Evolutionary conservation across 495 filamentous ascomycete species (phyloP).

Genomic region (Penicillium nucicola): DNA sequence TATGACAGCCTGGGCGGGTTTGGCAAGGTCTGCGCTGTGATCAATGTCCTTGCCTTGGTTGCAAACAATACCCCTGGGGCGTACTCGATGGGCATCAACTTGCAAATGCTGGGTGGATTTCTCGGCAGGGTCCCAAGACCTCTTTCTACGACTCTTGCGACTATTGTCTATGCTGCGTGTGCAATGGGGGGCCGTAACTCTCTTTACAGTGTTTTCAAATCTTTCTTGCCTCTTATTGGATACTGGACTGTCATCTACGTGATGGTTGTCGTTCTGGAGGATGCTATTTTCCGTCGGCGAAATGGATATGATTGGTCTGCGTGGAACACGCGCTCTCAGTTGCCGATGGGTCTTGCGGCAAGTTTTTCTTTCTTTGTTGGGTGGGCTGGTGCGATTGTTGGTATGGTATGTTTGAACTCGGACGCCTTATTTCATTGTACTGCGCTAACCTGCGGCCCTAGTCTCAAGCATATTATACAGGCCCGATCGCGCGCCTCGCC

Average conservation of each 20-base stretch:
- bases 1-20: conserved; percentile 61
- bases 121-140: conserved; percentile 67
- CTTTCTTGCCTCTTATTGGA: conserved; percentile 48
- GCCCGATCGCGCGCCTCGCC: conserved; percentile 39
- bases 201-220: conserved; percentile 45
- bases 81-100: conserved; percentile 70
- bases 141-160: conserved; percentile 52
- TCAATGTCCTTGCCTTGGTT: conserved; percentile 66
- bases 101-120: conserved; percentile 65
- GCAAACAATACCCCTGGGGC: conserved; percentile 67
- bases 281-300: conserved; percentile 37
- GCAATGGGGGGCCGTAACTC: conserved; percentile 49
- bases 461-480: conserved; percentile 49
- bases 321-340: conserved; percentile 38
- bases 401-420: conserved; percentile 37
- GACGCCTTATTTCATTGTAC: not conserved
- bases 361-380: conserved; percentile 43
- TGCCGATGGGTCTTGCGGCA: conserved; percentile 48
- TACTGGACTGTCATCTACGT: conserved; percentile 51
- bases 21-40: conserved; percentile 65
- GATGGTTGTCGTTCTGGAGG: conserved; percentile 41
- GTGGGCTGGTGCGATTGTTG: conserved; percentile 48
- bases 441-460: conserved; percentile 8
- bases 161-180: conserved; percentile 41
- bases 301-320: conserved; percentile 43